A percentile compares a stretch with the other conserved stretches of the same genome.
phyloP scores from a whole-genome alignment of 306 rosid species.

The Quercus mongolica region DNA sequence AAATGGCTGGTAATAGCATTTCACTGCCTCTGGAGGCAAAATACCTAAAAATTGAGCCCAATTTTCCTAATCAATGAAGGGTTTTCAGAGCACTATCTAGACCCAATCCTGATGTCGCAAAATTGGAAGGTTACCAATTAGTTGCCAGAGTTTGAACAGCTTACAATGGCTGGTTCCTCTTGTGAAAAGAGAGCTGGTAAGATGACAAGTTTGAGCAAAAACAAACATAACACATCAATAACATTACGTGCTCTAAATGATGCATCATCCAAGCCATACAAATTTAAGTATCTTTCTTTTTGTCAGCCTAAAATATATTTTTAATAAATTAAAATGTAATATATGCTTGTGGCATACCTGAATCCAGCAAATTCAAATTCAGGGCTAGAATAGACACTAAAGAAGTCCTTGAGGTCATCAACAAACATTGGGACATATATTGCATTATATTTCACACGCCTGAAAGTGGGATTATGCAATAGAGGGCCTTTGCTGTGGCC shows the following conservation, averaged over 20 bases:
- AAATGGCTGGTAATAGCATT: not conserved
- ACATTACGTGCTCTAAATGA: not conserved
- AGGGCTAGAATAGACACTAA: conserved; percentile 24
- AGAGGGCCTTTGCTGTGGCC: conserved; percentile 53
- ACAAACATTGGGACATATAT: conserved; percentile 49
- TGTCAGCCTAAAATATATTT: not conserved
- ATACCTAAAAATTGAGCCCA: not conserved
- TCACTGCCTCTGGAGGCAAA: not conserved
- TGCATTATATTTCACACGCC: conserved; percentile 37
- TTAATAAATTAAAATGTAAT: not conserved
- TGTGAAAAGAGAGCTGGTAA: not conserved
- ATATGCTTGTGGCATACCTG: conserved; percentile 23
- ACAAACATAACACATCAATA: not conserved
- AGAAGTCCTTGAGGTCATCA: conserved; percentile 46
- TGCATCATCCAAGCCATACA: not conserved
- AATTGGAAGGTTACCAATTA: not conserved
- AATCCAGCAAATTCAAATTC: conserved; percentile 41
- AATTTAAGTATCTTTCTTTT: not conserved
- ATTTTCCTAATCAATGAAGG: not conserved
- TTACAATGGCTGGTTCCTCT: not conserved
- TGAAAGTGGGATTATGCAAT: conserved; percentile 45
- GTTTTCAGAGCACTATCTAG: not conserved
- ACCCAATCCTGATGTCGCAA: not conserved
- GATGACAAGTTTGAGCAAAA: not conserved
- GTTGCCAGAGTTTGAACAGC: not conserved